These are phyloP conservation scores for Ophiobolus disseminans DNA, from an alignment of 2,329 filamentous ascomycete genomes.

Conservation along the genomic window DNA sequence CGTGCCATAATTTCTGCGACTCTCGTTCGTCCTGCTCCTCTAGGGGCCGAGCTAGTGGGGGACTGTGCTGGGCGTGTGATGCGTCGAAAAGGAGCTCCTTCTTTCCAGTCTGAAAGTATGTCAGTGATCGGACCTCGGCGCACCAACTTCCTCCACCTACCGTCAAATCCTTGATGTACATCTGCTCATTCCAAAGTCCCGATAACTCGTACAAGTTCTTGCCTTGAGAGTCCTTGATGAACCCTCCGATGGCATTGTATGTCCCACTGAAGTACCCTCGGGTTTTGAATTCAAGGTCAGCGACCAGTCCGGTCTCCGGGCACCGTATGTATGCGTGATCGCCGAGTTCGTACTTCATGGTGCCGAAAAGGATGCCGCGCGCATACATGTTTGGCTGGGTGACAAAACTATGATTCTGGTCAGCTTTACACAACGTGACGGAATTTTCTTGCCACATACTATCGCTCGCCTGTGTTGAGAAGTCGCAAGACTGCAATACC, in stretches of 20 bases:
- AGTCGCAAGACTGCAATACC: constrained; percentile 87
- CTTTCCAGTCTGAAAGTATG: constrained; percentile 75
- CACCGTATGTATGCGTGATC: constrained; percentile 94
- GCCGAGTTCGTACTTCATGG: constrained; percentile 99
- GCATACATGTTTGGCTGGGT: constrained; percentile 99
- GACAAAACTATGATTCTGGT: constrained; percentile 69
- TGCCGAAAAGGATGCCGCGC: constrained; percentile 93
- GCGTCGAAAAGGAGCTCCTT: constrained; percentile 92
- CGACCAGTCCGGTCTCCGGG: constrained; percentile 82
- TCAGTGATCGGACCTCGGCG: constrained; percentile 2
- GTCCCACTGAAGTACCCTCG: constrained; percentile 97
- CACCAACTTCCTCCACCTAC: constrained; percentile 56
- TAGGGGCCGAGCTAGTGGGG: constrained; percentile 76
- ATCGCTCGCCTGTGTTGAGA: constrained; percentile 86
- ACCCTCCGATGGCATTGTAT: constrained; percentile 94
- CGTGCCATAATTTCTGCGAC: constrained; percentile 85
- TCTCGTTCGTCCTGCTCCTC: constrained; percentile 89
- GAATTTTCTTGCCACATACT: constrained; percentile 64
- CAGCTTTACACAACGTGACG: constrained; percentile 11
- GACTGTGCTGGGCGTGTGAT: constrained; percentile 74
- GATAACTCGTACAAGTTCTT: constrained; percentile 88
- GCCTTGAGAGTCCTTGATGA: constrained; percentile 85
- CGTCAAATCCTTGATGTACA: constrained; percentile 84
- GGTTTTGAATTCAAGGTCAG: constrained; percentile 97
- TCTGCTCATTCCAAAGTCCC: constrained; percentile 92